Conservation (phyloP, 2,329 filamentous ascomycete genomes). For the Fusarium sterilihyphosum region DNA sequence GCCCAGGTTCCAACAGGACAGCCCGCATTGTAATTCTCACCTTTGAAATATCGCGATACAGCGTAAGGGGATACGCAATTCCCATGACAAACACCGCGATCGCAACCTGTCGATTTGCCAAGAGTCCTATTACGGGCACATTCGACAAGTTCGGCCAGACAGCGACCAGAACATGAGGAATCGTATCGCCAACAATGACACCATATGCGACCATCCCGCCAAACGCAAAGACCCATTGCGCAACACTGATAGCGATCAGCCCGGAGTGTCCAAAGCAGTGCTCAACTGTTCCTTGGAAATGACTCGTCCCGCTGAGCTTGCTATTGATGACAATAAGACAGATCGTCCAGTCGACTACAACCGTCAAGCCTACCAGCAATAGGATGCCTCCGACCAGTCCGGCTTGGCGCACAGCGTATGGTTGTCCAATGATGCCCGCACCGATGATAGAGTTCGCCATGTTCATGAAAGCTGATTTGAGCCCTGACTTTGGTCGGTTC, state of each 20-base stretch:
- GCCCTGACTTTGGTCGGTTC: slow-evolving; percentile 80
- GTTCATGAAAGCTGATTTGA: slow-evolving; percentile 96
- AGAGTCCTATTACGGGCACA: slow-evolving; percentile 80
- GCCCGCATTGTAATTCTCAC: slow-evolving; percentile 55
- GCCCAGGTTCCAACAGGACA: neutral
- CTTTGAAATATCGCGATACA: slow-evolving; percentile 98
- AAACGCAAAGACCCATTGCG: slow-evolving; percentile 98
- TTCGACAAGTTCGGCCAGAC: slow-evolving; percentile 80
- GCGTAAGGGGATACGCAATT: slow-evolving; percentile 87
- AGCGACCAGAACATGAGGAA: slow-evolving; percentile 87
- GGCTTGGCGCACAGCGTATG: slow-evolving; percentile 94
- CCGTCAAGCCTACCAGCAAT: slow-evolving; percentile 80
- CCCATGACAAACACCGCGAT: slow-evolving; percentile 90
- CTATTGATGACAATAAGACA: slow-evolving; percentile 96
- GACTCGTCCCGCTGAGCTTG: slow-evolving; percentile 92
- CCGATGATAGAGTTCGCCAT: slow-evolving; percentile 99
- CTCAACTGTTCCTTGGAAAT: slow-evolving; percentile 95
- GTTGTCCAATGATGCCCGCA: slow-evolving; percentile 81
- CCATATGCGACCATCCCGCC: slow-evolving; percentile 99
- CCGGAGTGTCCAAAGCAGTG: slow-evolving; percentile 92
- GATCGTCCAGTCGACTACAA: slow-evolving; percentile 97
- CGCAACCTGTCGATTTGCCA: slow-evolving; percentile 82
- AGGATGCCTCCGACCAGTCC: slow-evolving; percentile 83
- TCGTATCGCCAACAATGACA: slow-evolving; percentile 95
- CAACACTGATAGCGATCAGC: slow-evolving; percentile 85